phyloP scores from a whole-genome alignment of 2,329 filamentous ascomycete genomes.

The Neobulgaria alba region DNA sequence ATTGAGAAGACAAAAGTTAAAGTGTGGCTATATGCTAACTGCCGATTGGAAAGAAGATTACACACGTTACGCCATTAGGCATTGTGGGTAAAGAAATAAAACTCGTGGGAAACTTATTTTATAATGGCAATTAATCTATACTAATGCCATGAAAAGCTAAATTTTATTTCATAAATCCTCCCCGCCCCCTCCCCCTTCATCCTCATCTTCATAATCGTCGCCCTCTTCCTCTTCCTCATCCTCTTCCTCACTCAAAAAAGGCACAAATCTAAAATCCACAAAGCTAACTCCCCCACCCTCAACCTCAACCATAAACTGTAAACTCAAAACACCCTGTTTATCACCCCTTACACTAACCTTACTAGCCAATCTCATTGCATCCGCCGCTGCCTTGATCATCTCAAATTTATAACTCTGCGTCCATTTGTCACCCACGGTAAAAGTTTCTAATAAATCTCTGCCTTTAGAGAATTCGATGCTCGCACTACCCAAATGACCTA shows the following conservation, averaged over 20 bases:
- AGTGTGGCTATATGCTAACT: too few relatives aligned
- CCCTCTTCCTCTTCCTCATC: conserved; percentile 46
- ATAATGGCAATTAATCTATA: too few relatives aligned
- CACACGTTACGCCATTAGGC: too few relatives aligned
- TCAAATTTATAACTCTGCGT: conserved; percentile 77
- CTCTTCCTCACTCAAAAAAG: conserved; percentile 56
- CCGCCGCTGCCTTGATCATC: conserved; percentile 72
- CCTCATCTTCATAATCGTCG: neutral
- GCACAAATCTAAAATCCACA: conserved; percentile 76
- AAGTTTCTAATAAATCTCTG: conserved; percentile 64
- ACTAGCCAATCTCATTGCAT: conserved; percentile 86
- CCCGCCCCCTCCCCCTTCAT: too few relatives aligned
- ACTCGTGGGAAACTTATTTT: too few relatives aligned
- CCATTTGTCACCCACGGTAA: conserved; percentile 52
- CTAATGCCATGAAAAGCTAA: too few relatives aligned
- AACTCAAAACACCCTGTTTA: conserved; percentile 77
- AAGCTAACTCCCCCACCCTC: conserved; percentile 64
- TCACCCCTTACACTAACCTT: conserved; percentile 91
- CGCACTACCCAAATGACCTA: conserved; percentile 51
- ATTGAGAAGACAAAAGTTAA: too few relatives aligned
- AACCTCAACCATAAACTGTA: conserved; percentile 94
- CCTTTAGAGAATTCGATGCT: conserved; percentile 59
- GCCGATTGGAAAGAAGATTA: too few relatives aligned
- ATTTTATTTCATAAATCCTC: too few relatives aligned
- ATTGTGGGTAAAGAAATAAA: too few relatives aligned